phyloP scores from a whole-genome alignment of 2,329 filamentous ascomycete genomes.

The Bipolaris sorokiniana region DNA sequence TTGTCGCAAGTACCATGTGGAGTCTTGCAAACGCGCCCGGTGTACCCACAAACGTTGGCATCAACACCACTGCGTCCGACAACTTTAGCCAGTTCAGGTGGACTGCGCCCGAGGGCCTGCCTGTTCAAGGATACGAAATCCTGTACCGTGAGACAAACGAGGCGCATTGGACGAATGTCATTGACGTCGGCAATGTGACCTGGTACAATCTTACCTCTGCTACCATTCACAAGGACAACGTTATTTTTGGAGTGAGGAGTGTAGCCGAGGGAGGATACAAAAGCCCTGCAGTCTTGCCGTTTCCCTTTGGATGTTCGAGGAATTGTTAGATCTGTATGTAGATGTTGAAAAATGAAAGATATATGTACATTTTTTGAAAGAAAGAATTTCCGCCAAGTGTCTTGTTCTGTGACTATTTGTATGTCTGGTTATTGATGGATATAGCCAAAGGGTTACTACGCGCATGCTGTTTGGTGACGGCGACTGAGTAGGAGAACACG shows the following conservation, averaged over 20 bases:
- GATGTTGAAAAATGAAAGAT: too few species aligned
- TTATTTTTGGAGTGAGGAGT: slow-evolving; percentile 60
- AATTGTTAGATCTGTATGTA: slow-evolving; percentile 13
- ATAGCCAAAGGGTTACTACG: too few species aligned
- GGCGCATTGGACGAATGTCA: slow-evolving; percentile 56
- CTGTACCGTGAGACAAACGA: slow-evolving; percentile 59
- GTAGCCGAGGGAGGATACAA: slow-evolving; percentile 56
- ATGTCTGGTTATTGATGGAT: too few species aligned
- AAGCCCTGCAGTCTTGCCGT: slow-evolving; percentile 54
- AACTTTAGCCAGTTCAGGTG: slow-evolving; percentile 59
- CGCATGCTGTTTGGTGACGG: too few species aligned
- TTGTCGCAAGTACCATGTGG: slow-evolving; percentile 61
- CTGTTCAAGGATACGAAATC: slow-evolving; percentile 58
- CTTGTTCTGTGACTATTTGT: too few species aligned
- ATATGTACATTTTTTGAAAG: too few species aligned
- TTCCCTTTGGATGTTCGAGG: slow-evolving; percentile 37
- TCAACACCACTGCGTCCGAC: slow-evolving; percentile 52
- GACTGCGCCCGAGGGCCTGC: slow-evolving; percentile 48
- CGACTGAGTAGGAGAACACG: too few species aligned
- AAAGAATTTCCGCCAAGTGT: too few species aligned
- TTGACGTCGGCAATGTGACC: slow-evolving; percentile 54
- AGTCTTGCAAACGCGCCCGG: slow-evolving; percentile 58
- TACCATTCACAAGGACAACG: slow-evolving; percentile 60
- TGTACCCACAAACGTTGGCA: slow-evolving; percentile 54
- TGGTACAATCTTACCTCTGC: slow-evolving; percentile 51